Conservation (phyloP, 768 basidiomycete genomes). For the Xerocomellus dryophilus region DNA sequence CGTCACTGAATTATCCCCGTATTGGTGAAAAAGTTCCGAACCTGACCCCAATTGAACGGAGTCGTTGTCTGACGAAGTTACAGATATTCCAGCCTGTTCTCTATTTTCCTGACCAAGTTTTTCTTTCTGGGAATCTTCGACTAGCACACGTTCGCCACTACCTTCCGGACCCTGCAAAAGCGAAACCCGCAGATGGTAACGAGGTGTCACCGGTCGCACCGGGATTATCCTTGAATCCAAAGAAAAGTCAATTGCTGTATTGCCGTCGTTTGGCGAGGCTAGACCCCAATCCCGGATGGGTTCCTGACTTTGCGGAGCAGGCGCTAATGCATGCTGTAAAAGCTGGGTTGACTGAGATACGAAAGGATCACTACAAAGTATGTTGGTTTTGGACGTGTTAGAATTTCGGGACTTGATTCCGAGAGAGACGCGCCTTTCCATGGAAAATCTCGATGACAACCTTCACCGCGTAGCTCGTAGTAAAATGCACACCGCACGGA, state of each 20-base stretch:
- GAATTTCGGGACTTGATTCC: conserved; percentile 2
- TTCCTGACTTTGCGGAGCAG: conserved; percentile 17
- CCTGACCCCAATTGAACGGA: conserved; percentile 25
- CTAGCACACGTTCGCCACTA: conserved; percentile 23
- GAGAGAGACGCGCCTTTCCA: conserved; percentile 42
- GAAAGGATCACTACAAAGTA: conserved; percentile 38
- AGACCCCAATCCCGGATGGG: conserved; percentile 6
- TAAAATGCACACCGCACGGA: not conserved
- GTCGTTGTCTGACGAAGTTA: conserved; percentile 20
- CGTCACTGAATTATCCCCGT: conserved; percentile 24
- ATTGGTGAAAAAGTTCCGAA: conserved; percentile 26
- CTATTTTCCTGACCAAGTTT: conserved; percentile 29
- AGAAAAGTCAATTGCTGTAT: conserved; percentile 37
- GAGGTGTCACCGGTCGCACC: conserved; percentile 36
- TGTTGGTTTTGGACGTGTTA: conserved; percentile 8
- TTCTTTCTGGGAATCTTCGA: conserved; percentile 54
- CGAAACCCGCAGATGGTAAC: conserved; percentile 45
- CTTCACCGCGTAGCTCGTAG: not conserved
- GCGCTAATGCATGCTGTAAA: conserved; percentile 43
- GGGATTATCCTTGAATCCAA: conserved; percentile 41
- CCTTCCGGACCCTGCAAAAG: conserved; percentile 4
- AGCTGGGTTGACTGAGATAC: conserved; percentile 58
- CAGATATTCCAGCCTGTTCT: conserved; percentile 12
- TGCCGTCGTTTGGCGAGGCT: conserved; percentile 17
- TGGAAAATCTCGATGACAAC: conserved; percentile 10